Base-by-base conservation (phyloP, 73 alveolate genomes). In the Paramecium bursaria region DNA sequence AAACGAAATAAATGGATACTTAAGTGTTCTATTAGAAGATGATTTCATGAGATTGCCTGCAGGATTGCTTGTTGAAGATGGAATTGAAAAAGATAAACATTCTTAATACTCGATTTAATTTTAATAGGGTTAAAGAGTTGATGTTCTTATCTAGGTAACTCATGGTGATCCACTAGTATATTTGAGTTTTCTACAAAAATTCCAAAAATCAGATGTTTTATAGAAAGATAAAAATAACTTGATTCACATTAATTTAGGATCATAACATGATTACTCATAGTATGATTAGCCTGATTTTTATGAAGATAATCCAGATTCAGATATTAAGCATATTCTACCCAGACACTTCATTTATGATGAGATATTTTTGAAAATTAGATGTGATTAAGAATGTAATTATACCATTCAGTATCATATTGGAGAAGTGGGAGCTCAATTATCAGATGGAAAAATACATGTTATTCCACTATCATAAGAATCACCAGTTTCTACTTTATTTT, bases 371-470 rank as follows among this genome's bases (percentile, higher is more conserved):
- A 67, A 10, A 33, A 47, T 67, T 0, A 5, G 26, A 5, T 25
- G 60, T 15, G 2, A 39, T 25, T 35, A 21, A 1, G 61, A 39
- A 5, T 30, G 60, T 30, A 67, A 67, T 19, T 67, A 67, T 67
- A 67, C 82, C 1, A 67, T 67, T 35, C 21, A 19, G 2, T 67
- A 67, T 67, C 26, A 42, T 30, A 67, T 27, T 67, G 82, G 33
- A 25, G 33, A 2, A 15, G 23, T 67, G 17, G 33, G 17, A 39
- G 82, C 60, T 13, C 33, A 67, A 33, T 67, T 67, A 10, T 44
- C 33, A 42, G 82, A 67, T 67, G 82, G 82, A 9, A 67, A 47
- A 67, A 67, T 67, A 14, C 82, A 67, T 67, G 11, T 11, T 39
- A 7, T 39, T 7, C 5, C 11, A 39, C 44, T 67, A 39, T 42